Percentiles rank a stretch among this genome's conserved stretches.
Conservation (phyloP, 345 rosid genomes). For the Sonneratia caseolaris region DNA sequence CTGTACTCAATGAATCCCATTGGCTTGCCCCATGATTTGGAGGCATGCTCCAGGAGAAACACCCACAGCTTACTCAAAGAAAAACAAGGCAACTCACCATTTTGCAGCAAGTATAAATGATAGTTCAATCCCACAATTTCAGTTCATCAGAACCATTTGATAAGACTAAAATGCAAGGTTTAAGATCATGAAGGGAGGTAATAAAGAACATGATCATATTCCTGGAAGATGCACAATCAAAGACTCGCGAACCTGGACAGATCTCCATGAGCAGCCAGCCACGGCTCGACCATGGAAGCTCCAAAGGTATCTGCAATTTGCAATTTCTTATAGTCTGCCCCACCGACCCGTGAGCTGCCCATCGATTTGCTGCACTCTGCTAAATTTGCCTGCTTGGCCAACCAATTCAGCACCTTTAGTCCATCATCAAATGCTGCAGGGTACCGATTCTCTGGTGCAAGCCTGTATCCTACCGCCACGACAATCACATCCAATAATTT, state of each 20-base stretch:
- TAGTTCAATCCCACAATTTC: background rate
- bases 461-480: constrained; percentile 79
- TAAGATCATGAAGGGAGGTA: background rate
- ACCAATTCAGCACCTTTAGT: constrained; percentile 71
- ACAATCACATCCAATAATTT: constrained; percentile 79
- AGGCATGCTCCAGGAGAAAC: background rate
- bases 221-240: background rate
- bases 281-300: constrained; percentile 88
- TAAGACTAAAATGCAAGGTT: background rate
- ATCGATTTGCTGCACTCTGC: constrained; percentile 74
- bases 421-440: constrained; percentile 92
- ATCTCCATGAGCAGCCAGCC: constrained; percentile 91
- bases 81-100: background rate
- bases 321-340: constrained; percentile 51
- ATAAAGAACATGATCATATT: background rate
- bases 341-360: constrained; percentile 33
- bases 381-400: constrained; percentile 89
- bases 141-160: background rate
- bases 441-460: constrained; percentile 79
- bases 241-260: constrained; percentile 56
- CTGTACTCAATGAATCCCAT: background rate
- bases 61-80: background rate
- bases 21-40: background rate
- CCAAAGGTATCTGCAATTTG: constrained; percentile 79
- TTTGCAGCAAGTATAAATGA: background rate